Conservation (phyloP, 208 protist species). For the Lotmaria passim region DNA sequence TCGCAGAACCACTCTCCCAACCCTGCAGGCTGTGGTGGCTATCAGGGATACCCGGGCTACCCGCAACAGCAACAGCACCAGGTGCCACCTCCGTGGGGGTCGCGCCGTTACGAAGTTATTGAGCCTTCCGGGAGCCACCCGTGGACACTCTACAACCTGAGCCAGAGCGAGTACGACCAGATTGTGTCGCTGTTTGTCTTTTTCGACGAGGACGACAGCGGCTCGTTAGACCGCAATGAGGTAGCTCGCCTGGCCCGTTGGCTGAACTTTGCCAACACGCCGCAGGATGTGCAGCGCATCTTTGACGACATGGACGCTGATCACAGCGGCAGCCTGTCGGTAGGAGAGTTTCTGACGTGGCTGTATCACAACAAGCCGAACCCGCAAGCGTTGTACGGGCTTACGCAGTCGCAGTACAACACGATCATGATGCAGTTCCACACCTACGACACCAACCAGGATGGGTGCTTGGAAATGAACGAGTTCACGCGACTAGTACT, state of each 20-base stretch:
- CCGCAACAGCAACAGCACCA: constrained; percentile 23
- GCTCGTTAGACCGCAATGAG: constrained; percentile 57
- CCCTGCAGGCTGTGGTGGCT: not conserved
- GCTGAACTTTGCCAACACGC: constrained; percentile 81
- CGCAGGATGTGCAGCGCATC: constrained; percentile 71
- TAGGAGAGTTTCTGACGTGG: constrained; percentile 81
- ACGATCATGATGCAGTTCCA: constrained; percentile 90
- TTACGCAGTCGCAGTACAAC: constrained; percentile 84
- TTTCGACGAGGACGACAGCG: constrained; percentile 81
- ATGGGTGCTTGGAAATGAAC: constrained; percentile 61
- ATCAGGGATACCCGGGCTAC: constrained; percentile 6
- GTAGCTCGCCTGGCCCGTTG: constrained; percentile 69
- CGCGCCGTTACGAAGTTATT: constrained; percentile 40
- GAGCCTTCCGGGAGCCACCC: constrained; percentile 46
- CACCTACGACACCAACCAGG: constrained; percentile 71
- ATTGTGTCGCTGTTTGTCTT: constrained; percentile 85
- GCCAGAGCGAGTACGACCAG: constrained; percentile 82
- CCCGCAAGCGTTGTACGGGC: constrained; percentile 71
- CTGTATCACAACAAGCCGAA: constrained; percentile 77
- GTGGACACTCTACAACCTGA: constrained; percentile 68
- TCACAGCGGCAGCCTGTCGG: constrained; percentile 55
- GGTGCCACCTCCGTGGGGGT: not conserved
- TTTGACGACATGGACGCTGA: constrained; percentile 83
- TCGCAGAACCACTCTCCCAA: constrained; percentile 10
- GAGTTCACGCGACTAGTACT: constrained; percentile 69